Conservation (phyloP, 106 monocot genomes). For the Dioscorea dumetorum region DNA sequence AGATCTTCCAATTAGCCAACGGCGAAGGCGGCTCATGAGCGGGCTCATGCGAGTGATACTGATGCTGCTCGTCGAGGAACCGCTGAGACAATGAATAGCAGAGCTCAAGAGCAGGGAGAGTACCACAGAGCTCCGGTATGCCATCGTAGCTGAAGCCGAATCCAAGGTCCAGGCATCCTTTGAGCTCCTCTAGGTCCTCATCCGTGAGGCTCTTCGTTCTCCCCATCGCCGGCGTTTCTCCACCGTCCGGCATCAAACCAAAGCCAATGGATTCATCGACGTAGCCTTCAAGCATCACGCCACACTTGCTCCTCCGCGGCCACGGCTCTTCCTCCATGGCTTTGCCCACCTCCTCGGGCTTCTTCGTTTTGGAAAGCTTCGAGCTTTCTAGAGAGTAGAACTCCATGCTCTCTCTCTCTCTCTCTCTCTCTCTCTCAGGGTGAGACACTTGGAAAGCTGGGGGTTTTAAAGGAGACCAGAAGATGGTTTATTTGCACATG, state of each 20-base stretch:
- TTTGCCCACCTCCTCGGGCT: neutral
- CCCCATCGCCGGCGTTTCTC: constrained; percentile 3
- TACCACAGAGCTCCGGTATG: constrained; percentile 51
- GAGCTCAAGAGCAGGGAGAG: constrained; percentile 46
- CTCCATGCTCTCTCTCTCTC: too few relatives aligned
- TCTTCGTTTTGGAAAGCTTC: neutral
- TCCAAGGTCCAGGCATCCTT: constrained; percentile 50
- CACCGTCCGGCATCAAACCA: constrained; percentile 1
- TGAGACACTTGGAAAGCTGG: too few relatives aligned
- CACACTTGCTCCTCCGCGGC: constrained; percentile 3
- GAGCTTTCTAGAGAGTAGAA: neutral
- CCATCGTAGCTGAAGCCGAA: constrained; percentile 56
- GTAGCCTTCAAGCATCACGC: constrained; percentile 38
- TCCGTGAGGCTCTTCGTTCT: constrained; percentile 48
- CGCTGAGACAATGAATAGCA: constrained; percentile 53
- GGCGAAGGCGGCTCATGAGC: neutral
- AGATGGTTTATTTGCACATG: too few relatives aligned
- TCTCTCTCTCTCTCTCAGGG: too few relatives aligned
- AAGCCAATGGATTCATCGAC: constrained; percentile 3
- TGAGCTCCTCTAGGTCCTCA: constrained; percentile 53
- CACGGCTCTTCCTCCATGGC: constrained; percentile 6
- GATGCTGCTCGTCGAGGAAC: constrained; percentile 29
- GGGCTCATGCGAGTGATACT: neutral
- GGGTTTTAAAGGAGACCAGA: too few relatives aligned
- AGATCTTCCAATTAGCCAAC: constrained; percentile 34